Evolutionary conservation across 257 asterid genomes (phyloP).

Genomic region (Datura wrightii): DNA sequence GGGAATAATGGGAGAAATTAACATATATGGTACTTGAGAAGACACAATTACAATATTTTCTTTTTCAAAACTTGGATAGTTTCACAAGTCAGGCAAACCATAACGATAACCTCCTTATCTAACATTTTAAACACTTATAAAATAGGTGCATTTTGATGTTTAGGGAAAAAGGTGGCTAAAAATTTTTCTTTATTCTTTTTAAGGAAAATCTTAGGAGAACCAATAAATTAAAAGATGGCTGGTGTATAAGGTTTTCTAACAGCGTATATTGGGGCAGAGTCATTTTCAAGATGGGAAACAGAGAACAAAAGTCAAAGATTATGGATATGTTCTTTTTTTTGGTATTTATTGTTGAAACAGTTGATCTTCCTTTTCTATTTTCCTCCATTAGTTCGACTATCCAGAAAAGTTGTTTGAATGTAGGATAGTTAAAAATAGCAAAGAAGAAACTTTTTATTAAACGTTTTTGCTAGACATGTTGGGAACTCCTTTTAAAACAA

Average conservation of each 20-base stretch:
- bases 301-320: not conserved
- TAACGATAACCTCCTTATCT: not conserved
- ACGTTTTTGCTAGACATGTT: no score
- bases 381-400: no score
- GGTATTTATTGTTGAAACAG: slow-evolving; percentile 6
- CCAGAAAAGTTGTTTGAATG: no score
- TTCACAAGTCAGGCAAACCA: not conserved
- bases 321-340: not conserved
- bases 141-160: not conserved
- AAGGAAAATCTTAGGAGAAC: not conserved
- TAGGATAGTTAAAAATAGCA: no score
- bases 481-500: no score
- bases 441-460: no score
- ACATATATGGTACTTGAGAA: not conserved
- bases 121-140: not conserved
- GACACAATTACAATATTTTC: not conserved
- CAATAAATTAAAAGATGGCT: not conserved
- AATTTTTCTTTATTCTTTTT: not conserved
- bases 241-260: not conserved
- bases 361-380: no score
- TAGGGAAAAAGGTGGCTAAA: not conserved
- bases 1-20: not conserved
- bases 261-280: not conserved
- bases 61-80: not conserved
- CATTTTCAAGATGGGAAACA: not conserved